phyloP scores from a whole-genome alignment of 2,329 filamentous ascomycete species.

The Colletotrichum somersetense region DNA sequence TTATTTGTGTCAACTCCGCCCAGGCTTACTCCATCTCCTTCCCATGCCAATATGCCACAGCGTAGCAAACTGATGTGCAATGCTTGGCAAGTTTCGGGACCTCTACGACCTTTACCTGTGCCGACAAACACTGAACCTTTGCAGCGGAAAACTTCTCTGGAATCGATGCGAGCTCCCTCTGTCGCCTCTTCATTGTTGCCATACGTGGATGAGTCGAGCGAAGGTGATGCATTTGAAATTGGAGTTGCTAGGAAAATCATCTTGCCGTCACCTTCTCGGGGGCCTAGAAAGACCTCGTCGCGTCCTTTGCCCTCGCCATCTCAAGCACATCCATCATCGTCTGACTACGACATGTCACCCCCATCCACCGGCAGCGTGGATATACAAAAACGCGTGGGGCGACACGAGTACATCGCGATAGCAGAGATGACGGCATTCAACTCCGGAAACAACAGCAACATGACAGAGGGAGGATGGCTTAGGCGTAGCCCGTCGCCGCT shows the following conservation, averaged over 20 bases:
- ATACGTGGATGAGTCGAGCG: conserved; percentile 41
- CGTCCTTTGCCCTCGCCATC: conserved; percentile 13
- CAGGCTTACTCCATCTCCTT: conserved; percentile 43
- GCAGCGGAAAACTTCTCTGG: conserved; percentile 40
- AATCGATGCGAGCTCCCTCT: conserved; percentile 43
- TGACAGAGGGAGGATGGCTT: conserved; percentile 43
- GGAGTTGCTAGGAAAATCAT: conserved; percentile 43
- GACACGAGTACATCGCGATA: background rate
- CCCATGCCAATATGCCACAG: conserved; percentile 45
- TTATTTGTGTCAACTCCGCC: conserved; percentile 46
- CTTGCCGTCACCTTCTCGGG: conserved; percentile 2
- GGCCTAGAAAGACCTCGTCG: background rate
- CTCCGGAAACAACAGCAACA: conserved; percentile 16
- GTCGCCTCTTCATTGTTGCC: conserved; percentile 46
- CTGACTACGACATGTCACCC: conserved; percentile 45
- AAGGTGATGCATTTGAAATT: conserved; percentile 45
- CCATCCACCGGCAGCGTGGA: conserved; percentile 31
- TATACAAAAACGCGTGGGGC: background rate
- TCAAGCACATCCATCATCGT: conserved; percentile 38
- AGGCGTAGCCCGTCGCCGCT: conserved; percentile 43
- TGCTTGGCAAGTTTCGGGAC: conserved; percentile 42
- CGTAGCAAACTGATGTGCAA: conserved; percentile 51
- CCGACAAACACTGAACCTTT: conserved; percentile 44
- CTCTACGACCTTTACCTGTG: conserved; percentile 48
- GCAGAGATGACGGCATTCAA: conserved; percentile 1